phyloP scores from a whole-genome alignment of 257 asterid genomes.

The Echites panduratus region DNA sequence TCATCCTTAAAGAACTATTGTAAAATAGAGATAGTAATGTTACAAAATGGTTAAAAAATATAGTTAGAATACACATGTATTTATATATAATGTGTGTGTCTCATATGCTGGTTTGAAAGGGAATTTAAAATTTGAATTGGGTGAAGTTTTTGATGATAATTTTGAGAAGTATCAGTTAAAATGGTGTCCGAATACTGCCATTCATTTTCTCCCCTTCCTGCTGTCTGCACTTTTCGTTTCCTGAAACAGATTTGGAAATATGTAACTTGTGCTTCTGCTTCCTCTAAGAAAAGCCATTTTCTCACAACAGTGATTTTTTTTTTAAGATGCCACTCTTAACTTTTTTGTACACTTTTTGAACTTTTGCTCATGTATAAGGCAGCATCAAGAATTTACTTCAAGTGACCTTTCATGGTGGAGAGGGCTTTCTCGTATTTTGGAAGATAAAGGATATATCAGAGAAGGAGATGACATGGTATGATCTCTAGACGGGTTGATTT shows the following conservation, averaged over 20 bases:
- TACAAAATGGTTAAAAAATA: no score
- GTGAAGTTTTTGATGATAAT: no score
- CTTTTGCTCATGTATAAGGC: conserved; percentile 18
- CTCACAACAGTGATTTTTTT: background rate
- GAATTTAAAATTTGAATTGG: no score
- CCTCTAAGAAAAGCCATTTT: background rate
- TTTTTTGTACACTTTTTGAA: background rate
- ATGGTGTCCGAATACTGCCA: no score
- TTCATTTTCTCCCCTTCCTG: background rate
- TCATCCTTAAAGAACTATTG: no score
- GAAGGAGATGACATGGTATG: conserved; percentile 64
- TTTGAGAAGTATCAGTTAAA: no score
- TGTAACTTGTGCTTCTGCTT: background rate
- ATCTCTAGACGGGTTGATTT: conserved; percentile 7
- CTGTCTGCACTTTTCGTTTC: background rate
- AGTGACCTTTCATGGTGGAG: conserved; percentile 75
- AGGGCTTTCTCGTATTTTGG: conserved; percentile 65
- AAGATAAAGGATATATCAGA: conserved; percentile 50
- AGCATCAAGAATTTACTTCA: conserved; percentile 48
- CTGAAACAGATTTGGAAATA: background rate
- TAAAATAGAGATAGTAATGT: no score
- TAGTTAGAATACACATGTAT: no score
- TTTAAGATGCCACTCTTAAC: background rate
- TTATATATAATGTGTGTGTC: no score
- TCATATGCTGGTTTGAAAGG: no score